Evolutionary conservation across 106 monocot genomes (phyloP).

Genomic region (Iris macrosiphon): DNA sequence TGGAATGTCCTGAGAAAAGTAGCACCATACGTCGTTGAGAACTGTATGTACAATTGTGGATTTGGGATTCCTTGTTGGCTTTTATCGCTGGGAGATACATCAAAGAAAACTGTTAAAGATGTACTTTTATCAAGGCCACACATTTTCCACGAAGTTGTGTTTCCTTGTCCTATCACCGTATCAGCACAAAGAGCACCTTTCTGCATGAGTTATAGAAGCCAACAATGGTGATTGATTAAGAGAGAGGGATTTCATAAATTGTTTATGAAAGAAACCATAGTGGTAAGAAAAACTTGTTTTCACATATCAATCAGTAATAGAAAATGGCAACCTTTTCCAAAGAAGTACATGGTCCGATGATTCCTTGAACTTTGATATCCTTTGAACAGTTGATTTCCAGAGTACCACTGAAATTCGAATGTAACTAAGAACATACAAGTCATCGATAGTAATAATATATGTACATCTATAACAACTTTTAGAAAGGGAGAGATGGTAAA

Average conservation of each 20-base stretch:
- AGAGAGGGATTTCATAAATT: background rate
- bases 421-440: too few species aligned
- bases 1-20: background rate
- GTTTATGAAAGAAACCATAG: background rate
- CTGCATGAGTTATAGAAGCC: constrained; percentile 34
- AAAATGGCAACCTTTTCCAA: constrained; percentile 80
- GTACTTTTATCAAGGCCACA: constrained; percentile 95
- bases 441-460: too few species aligned
- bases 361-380: constrained; percentile 94
- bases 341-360: constrained; percentile 97
- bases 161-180: constrained; percentile 80
- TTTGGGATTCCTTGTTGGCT: constrained; percentile 61
- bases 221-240: background rate
- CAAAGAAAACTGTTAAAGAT: constrained; percentile 96
- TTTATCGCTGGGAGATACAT: constrained; percentile 83
- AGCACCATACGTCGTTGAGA: constrained; percentile 62
- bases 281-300: background rate
- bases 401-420: constrained; percentile 53
- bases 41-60: constrained; percentile 86
- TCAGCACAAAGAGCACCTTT: constrained; percentile 89
- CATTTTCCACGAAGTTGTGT: constrained; percentile 95
- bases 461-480: too few species aligned
- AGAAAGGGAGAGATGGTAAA: too few species aligned
- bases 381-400: constrained; percentile 93
- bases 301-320: background rate